A percentile compares a stretch with the other conserved stretches of the same genome.
Conservation (phyloP, 495 filamentous ascomycete genomes). For the Clohesyomyces aquaticus region DNA sequence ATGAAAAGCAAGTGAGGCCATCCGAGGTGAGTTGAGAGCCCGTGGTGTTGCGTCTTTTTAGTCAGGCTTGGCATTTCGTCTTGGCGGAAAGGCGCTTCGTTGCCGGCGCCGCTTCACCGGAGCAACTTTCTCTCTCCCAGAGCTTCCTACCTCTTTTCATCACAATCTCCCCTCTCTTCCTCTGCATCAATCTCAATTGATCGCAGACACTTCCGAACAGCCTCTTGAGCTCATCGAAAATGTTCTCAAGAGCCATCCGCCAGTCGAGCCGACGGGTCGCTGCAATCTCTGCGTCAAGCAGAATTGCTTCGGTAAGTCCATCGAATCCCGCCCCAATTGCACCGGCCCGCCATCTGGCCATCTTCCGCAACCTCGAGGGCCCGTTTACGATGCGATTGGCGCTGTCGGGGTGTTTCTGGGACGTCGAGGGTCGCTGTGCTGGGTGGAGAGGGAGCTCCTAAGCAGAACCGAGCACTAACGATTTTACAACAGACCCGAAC, state of each 20-base stretch:
- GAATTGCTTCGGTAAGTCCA: constrained; percentile 86
- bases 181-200: constrained; percentile 47
- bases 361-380: constrained; percentile 37
- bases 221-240: constrained; percentile 63
- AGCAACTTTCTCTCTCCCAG: constrained; percentile 11
- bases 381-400: constrained; percentile 18
- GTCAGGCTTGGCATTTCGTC: neutral
- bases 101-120: constrained; percentile 8
- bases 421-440: constrained; percentile 18
- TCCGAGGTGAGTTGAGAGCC: neutral
- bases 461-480: constrained; percentile 43
- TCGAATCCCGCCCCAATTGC: constrained; percentile 39
- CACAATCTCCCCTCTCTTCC: constrained; percentile 35
- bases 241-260: constrained; percentile 98
- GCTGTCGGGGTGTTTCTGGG: constrained; percentile 41
- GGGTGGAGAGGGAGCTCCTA: constrained; percentile 32
- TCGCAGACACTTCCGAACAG: constrained; percentile 46
- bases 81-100: constrained; percentile 14
- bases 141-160: constrained; percentile 24
- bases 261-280: constrained; percentile 92
- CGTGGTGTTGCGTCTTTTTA: neutral
- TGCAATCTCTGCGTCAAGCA: constrained; percentile 86
- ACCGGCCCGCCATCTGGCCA: constrained; percentile 45
- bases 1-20: no score
- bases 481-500: constrained; percentile 71